phyloP scores from a whole-genome alignment of 129 eudicot genomes.

The Arctium lappa region DNA sequence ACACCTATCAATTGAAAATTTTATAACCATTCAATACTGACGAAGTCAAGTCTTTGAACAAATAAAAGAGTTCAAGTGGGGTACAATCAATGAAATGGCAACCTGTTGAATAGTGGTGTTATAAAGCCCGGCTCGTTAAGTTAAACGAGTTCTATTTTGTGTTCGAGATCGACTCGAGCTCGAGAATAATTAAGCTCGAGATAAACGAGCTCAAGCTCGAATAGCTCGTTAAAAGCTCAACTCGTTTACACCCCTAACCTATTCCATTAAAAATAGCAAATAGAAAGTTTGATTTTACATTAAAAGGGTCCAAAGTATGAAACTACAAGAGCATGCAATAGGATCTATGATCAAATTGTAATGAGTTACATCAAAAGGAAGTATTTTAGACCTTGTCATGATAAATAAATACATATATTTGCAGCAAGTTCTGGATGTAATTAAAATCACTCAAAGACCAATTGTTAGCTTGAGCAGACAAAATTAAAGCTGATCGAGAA shows the following conservation, averaged over 20 bases:
- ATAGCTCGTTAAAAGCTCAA: too few species aligned
- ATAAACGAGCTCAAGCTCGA: too few species aligned
- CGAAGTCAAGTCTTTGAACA: not conserved
- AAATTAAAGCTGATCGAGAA: not conserved
- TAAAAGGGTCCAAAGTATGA: not conserved
- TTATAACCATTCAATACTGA: not conserved
- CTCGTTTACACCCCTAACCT: too few species aligned
- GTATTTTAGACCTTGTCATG: not conserved
- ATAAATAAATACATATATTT: not conserved
- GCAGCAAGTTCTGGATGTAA: not conserved
- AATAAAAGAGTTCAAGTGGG: not conserved
- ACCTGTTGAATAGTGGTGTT: not conserved
- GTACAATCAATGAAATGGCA: not conserved
- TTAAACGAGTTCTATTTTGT: too few species aligned
- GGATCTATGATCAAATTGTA: not conserved
- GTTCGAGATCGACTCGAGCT: too few species aligned
- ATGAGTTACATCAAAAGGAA: not conserved
- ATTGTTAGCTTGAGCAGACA: not conserved
- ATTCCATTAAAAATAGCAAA: not conserved
- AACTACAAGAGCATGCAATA: not conserved
- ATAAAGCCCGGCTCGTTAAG: too few species aligned
- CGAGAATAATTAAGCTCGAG: too few species aligned
- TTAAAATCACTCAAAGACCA: not conserved
- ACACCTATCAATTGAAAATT: conserved; percentile 17
- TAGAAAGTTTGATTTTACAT: not conserved